phyloP scores from a whole-genome alignment of 148 eudicot genomes.

The Rhododendron williamsianum region DNA sequence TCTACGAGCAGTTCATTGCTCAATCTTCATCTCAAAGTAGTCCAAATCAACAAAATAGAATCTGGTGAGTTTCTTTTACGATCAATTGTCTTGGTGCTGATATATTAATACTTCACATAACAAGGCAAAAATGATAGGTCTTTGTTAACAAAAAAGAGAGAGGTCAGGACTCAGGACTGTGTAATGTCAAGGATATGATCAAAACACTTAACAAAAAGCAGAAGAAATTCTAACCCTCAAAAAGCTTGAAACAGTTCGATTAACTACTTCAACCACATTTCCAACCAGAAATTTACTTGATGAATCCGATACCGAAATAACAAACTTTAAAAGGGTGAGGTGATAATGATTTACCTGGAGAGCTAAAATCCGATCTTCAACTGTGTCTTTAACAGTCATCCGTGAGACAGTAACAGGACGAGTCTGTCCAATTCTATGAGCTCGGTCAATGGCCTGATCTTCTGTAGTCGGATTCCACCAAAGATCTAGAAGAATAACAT shows the following conservation, averaged over 20 bases:
- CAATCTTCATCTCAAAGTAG: background rate
- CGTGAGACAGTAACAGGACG: slow-evolving; percentile 92
- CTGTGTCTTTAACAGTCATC: slow-evolving; percentile 82
- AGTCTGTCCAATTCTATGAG: slow-evolving; percentile 98
- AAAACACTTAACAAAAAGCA: background rate
- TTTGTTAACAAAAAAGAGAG: background rate
- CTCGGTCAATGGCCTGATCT: slow-evolving; percentile 98
- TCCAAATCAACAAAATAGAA: background rate
- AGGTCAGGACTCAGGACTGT: background rate
- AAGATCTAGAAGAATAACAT: slow-evolving; percentile 96
- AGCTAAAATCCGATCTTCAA: slow-evolving; percentile 91
- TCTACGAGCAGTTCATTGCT: background rate
- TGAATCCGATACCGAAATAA: background rate
- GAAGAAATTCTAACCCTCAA: slow-evolving; percentile 3
- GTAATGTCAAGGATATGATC: background rate
- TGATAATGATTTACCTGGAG: slow-evolving; percentile 58
- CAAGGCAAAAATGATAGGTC: background rate
- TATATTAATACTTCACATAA: background rate
- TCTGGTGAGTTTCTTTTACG: background rate
- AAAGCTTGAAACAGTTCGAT: background rate
- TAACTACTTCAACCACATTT: background rate
- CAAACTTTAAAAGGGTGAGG: slow-evolving; percentile 2
- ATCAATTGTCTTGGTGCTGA: background rate
- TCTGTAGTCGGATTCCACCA: slow-evolving; percentile 99
- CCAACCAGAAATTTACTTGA: background rate